Percentiles rank a stretch among this genome's conserved stretches.
phyloP scores from a whole-genome alignment of 2,329 filamentous ascomycete genomes.

The Aaosphaeria pasadenensis region DNA sequence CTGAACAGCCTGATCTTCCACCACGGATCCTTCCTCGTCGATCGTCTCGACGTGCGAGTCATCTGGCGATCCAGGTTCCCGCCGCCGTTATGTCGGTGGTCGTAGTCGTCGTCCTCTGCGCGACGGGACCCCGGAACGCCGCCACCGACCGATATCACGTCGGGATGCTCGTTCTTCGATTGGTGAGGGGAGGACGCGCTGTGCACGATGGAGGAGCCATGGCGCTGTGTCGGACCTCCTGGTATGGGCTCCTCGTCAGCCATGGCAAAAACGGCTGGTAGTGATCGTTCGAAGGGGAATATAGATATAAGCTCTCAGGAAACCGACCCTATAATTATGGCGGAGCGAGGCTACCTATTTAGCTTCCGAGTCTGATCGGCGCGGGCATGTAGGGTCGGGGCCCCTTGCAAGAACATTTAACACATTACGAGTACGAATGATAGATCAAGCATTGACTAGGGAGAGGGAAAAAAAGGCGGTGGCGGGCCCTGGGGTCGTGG shows the following conservation, averaged over 20 bases:
- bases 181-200: constrained; percentile 12
- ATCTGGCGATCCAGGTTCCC: constrained; percentile 11
- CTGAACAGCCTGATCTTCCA: constrained; percentile 73
- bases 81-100: constrained; percentile 3
- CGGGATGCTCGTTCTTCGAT: constrained; percentile 15
- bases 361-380: no score
- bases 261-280: constrained; percentile 6
- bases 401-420: no score
- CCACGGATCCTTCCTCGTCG: constrained; percentile 49
- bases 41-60: constrained; percentile 12
- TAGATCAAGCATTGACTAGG: no score
- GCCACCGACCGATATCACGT: constrained; percentile 13
- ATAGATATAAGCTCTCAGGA: not conserved
- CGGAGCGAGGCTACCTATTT: no score
- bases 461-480: not conserved
- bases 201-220: constrained; percentile 14
- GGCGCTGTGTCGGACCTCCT: constrained; percentile 11
- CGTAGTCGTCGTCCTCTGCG: constrained; percentile 3
- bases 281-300: not conserved
- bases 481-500: not conserved
- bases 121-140: not conserved
- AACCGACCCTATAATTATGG: no score
- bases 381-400: no score
- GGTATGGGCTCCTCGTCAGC: constrained; percentile 17
- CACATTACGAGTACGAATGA: no score